Evolutionary conservation across 352 stramenopile genomes (phyloP), one percentile per base, ranked within the genome.

Genomic region (Phytopythium delawarense): DNA sequence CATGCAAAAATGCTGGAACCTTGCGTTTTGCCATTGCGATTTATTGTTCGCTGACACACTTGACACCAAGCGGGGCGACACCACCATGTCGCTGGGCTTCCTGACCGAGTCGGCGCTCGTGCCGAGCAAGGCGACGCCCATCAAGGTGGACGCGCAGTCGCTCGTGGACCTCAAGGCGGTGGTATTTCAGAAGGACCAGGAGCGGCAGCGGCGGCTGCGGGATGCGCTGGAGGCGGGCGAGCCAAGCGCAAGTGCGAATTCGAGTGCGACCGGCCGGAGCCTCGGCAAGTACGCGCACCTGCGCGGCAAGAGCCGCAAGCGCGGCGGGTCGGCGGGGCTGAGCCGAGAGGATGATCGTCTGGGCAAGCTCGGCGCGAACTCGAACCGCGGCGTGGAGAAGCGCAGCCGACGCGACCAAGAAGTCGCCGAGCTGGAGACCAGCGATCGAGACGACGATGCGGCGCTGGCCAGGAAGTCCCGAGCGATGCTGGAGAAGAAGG

Each of bases 101-200:
- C 69, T 97, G n/a, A 96, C 90, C 4, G 88, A 97, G 79, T 96
- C 84, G 60, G 90, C 90, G 58, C 85, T 97, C 46, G 72, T 97
- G 72, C 90, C 88, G 64, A 95, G 87, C 64, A 96, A 96, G 72
- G 88, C 84, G 28, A 97, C 95, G 75, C 58, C 80, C 54, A 95
- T 96, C 71, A 87, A 91, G 50, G 84, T 96, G 25, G 88, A 94
- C 66, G 69, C 72, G 68, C 91, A 91, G 70, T 94, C 84, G 35
- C 70, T 95, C 46, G 71, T 96, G 21, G 88, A 91, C 40, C 75
- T 96, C 56, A 91, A 91, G 57, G 84, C 87, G 1, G 71, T 92
- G 21, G 83, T 95, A 15, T 95, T 86, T 54, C 74, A 89, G 65
- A 94, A 94, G 62, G 82, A 92, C 37, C 78, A 94, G 63, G 84